Base-by-base conservation (phyloP, 208 protist genomes). In the Trypanosoma cruzi region DNA sequence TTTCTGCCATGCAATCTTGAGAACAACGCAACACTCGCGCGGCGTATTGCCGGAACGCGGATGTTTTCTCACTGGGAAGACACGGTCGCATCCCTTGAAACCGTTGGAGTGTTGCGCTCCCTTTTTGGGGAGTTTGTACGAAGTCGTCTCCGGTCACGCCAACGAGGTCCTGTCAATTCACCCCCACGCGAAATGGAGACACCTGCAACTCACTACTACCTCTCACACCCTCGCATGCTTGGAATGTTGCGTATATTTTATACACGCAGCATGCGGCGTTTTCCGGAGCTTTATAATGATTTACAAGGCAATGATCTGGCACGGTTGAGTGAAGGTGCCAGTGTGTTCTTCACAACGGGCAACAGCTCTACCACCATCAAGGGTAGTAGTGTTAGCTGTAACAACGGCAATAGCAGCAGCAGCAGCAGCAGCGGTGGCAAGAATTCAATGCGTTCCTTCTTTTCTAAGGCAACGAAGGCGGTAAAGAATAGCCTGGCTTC, bases 391-490 rank as follows among this genome's bases (percentile, higher is more conserved):
- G n/a, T n/a, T n/a, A n/a, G n/a, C 36, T 40, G 34, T 29, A 56
- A 44, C 28, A 55, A 58, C 42, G 62, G n/a, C n/a, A n/a, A n/a
- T n/a, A n/a, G n/a, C n/a, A 64, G 76, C 20, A 68, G 64, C 11
- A 73, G 79, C 14, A 40, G 81, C 29, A 63, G 28, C 22, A 42
- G 40, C 11, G 44, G 32, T 26, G 34, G 64, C 18, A 76, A 70
- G 22, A 63, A 55, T 0, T 31, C 64, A 34, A 76, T 76, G 62
- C 74, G 73, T 2, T 59, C 64, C 7, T 80, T 93, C 55, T 78
- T 93, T 34, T 74, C 80, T 22, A 90, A 86, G 67, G 84, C 83
- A n/a, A 77, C 80, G 11, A 89, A 86, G 58, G 84, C 77, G n/a
- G 79, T 93, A 28, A 87, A 84, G 62, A 77, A 76, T 31, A 80